These are phyloP conservation scores for Prunus mume DNA, from an alignment of 306 rosid genomes.

Conservation along the genomic window DNA sequence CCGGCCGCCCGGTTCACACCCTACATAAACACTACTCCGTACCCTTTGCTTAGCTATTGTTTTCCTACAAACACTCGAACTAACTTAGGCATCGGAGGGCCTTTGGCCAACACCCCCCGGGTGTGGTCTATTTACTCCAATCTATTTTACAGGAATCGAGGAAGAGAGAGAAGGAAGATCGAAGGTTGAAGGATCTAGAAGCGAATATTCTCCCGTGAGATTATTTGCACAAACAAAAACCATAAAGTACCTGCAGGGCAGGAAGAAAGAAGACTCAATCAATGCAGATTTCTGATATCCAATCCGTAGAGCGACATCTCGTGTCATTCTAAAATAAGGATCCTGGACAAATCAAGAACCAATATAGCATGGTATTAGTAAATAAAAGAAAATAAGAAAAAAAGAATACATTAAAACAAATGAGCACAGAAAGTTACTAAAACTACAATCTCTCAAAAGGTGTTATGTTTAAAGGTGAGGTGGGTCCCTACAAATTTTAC, in stretches of 20 bases:
- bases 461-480: background rate
- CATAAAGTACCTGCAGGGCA: conserved; percentile 75
- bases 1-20: no score
- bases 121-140: no score
- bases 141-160: no score
- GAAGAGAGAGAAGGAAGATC: no score
- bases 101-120: no score
- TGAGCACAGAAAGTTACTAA: background rate
- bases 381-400: background rate
- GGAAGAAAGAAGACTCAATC: conserved; percentile 86
- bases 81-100: no score
- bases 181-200: no score
- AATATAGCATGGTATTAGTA: conserved; percentile 3
- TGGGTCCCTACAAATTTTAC: background rate
- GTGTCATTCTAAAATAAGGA: conserved; percentile 96
- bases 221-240: no score
- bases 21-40: no score
- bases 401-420: background rate
- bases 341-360: conserved; percentile 54
- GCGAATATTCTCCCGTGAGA: no score
- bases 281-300: conserved; percentile 83
- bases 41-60: no score
- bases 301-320: conserved; percentile 90
- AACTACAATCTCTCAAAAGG: background rate
- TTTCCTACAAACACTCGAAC: no score